A percentile compares a stretch with the other conserved stretches of the same genome.
phyloP scores from a whole-genome alignment of 2,329 filamentous ascomycete genomes.

The Cladobotryum mycophilum region DNA sequence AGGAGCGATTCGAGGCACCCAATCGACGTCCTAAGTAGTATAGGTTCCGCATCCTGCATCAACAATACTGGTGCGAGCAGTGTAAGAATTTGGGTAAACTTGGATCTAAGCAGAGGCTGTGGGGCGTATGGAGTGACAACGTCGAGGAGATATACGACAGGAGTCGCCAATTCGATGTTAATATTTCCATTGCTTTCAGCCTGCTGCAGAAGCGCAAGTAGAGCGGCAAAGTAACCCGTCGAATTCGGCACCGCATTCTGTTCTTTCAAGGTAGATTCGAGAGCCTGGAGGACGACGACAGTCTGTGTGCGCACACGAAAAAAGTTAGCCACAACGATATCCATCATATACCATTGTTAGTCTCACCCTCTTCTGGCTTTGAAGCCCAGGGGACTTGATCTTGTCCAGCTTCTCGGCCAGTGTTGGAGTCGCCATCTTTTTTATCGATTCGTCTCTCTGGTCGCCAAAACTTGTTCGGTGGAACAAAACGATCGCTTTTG shows the following conservation, averaged over 20 bases:
- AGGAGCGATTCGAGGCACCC: constrained; percentile 91
- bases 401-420: constrained; percentile 91
- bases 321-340: constrained; percentile 7
- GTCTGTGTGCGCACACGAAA: constrained; percentile 46
- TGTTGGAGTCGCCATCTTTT: constrained; percentile 44
- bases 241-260: constrained; percentile 78
- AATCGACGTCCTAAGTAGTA: constrained; percentile 79
- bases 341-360: not conserved
- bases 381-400: constrained; percentile 92
- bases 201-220: constrained; percentile 79
- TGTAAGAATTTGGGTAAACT: constrained; percentile 89
- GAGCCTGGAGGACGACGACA: constrained; percentile 77
- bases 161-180: constrained; percentile 76
- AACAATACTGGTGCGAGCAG: constrained; percentile 79
- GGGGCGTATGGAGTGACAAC: constrained; percentile 81
- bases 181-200: constrained; percentile 61
- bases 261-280: constrained; percentile 87
- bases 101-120: constrained; percentile 79
- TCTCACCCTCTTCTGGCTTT: constrained; percentile 85
- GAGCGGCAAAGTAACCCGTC: constrained; percentile 92
- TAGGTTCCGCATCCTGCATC: constrained; percentile 75
- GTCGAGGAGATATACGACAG: constrained; percentile 93
- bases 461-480: constrained; percentile 3
- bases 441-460: constrained; percentile 11
- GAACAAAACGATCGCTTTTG: constrained; percentile 1